Percentiles rank a stretch among this genome's conserved stretches.
These are phyloP conservation scores for Candida freyschussii DNA, from an alignment of 1,139 yeast species.

Conservation along the genomic window DNA sequence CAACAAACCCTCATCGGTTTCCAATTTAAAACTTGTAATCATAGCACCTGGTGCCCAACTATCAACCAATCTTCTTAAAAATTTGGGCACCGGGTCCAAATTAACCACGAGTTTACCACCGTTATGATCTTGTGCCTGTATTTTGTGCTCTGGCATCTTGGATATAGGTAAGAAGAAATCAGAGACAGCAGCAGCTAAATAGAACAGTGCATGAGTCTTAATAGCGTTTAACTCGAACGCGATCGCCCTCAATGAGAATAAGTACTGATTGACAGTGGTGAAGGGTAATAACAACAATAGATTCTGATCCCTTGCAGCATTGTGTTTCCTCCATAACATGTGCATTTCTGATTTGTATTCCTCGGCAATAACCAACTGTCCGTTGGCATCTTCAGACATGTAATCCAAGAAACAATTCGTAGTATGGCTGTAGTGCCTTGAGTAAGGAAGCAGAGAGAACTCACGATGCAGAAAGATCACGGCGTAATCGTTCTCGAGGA, in stretches of 20 bases:
- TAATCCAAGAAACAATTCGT: slow-evolving; percentile 84
- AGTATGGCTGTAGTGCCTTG: slow-evolving; percentile 82
- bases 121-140: slow-evolving; percentile 70
- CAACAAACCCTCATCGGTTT: slow-evolving; percentile 73
- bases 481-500: slow-evolving; percentile 79
- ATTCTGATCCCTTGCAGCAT: slow-evolving; percentile 51
- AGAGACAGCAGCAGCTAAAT: slow-evolving; percentile 95
- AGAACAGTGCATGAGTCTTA: slow-evolving; percentile 61
- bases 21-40: slow-evolving; percentile 93
- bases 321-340: slow-evolving; percentile 61
- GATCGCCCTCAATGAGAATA: slow-evolving; percentile 71
- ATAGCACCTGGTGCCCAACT: slow-evolving; percentile 94
- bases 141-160: slow-evolving; percentile 86
- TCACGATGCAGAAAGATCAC: slow-evolving; percentile 91
- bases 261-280: slow-evolving; percentile 91
- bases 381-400: slow-evolving; percentile 40
- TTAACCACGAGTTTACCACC: slow-evolving; percentile 74
- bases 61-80: slow-evolving; percentile 79
- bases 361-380: slow-evolving; percentile 54
- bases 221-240: slow-evolving; percentile 55
- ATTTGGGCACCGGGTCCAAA: slow-evolving; percentile 94
- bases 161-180: slow-evolving; percentile 91
- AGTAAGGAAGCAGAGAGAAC: slow-evolving; percentile 84
- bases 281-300: slow-evolving; percentile 72
- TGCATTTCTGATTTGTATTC: slow-evolving; percentile 61